Evolutionary conservation across 2,329 filamentous ascomycete species (phyloP), one percentile per base, ranked within the genome.

Genomic region (Xylariaceae sp.): DNA sequence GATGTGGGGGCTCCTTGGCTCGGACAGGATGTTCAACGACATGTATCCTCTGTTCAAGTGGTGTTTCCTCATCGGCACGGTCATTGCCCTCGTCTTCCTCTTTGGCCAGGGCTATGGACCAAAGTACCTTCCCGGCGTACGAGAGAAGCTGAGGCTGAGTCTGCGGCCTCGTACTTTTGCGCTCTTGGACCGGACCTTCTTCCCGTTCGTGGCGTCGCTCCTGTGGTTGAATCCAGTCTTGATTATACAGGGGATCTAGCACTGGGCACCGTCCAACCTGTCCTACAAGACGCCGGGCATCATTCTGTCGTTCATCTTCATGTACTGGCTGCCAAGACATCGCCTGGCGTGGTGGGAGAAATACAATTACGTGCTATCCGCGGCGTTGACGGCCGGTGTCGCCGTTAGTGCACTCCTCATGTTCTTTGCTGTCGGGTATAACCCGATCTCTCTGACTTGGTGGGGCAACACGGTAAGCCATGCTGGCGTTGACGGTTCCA

Each of bases 341-440:
- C 54, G 59, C 11, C 7, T 37, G 15, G 66, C 66, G 1, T 71
- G 66, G 65, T 71, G 66, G 66, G 60, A 66, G 34, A 66, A 71
- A 59, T 73, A 72, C 55, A 71, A 71, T 52, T 72, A 70, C 48
- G 62, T 68, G 3, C 53, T 72, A 3, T 68, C 65, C 9, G 65
- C 68, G 0, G 65, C 65, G 4, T 50, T 72, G 38, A 65, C 61
- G 9, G 65, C 64, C 4, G 68, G 66, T 7, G 59, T 72, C 3
- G 69, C 68, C 19, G 49, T 71, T 33, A 62, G 59, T 30, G 68
- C 61, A 11, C 53, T 71, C 15, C 48, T 72, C 47, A 66, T 68
- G 53, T 68, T 69, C 52, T 72, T 71, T 38, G 66, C 65, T 4
- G 54, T 72, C 4, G 60, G 60, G 1, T 69, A 66, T 35, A 59